Percentiles rank a stretch among this genome's conserved stretches.
phyloP scores from a whole-genome alignment of 345 rosid genomes.

The Pelargonium nanum region DNA sequence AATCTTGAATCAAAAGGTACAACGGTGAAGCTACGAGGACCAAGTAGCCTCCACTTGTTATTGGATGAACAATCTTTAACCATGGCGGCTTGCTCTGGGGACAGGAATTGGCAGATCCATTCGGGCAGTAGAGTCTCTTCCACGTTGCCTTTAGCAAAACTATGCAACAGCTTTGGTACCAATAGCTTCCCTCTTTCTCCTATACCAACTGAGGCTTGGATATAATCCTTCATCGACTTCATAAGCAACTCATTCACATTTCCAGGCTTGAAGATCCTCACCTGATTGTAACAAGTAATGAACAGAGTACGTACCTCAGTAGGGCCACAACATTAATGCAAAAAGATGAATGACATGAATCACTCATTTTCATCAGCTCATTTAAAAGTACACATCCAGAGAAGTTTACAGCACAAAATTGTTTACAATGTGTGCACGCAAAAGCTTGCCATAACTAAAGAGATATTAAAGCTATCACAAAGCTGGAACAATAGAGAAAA shows the following conservation, averaged over 20 bases:
- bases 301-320: not conserved
- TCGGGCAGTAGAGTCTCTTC: constrained; percentile 34
- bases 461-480: too few relatives aligned
- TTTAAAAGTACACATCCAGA: too few relatives aligned
- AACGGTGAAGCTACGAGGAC: constrained; percentile 36
- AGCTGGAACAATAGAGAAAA: too few relatives aligned
- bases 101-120: constrained; percentile 52
- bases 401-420: too few relatives aligned
- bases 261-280: constrained; percentile 46
- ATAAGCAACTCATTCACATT: constrained; percentile 36
- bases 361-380: too few relatives aligned
- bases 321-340: not conserved
- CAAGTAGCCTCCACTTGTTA: constrained; percentile 37
- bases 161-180: constrained; percentile 50
- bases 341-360: too few relatives aligned
- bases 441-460: too few relatives aligned
- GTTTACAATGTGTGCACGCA: too few relatives aligned
- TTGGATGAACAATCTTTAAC: constrained; percentile 32
- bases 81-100: constrained; percentile 34
- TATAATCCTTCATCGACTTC: constrained; percentile 39
- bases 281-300: constrained; percentile 26
- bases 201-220: constrained; percentile 44
- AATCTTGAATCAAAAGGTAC: constrained; percentile 52
- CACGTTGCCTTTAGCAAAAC: constrained; percentile 34
- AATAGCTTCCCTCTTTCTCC: constrained; percentile 39